Percentiles rank a stretch among this genome's conserved stretches.
These are phyloP conservation scores for Coniophora puteana DNA, from an alignment of 1,284 basidiomycete species.

Conservation along the genomic window DNA sequence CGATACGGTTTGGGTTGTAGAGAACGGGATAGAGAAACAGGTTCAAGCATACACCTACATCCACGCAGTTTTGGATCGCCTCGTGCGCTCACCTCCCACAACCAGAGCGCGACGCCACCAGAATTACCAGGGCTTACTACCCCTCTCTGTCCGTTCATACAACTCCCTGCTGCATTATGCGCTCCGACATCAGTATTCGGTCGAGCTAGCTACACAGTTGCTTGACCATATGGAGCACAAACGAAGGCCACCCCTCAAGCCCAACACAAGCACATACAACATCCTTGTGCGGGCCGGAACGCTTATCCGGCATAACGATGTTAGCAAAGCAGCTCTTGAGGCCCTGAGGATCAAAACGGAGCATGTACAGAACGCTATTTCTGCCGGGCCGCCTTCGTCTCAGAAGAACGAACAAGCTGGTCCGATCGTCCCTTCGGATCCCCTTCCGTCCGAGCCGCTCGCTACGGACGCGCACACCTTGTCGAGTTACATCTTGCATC, in stretches of 20 bases:
- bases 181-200: conserved; percentile 54
- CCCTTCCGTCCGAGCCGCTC: conserved; percentile 13
- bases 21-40: conserved; percentile 21
- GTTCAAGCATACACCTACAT: conserved; percentile 54
- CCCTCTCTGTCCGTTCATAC: conserved; percentile 44
- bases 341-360: conserved; percentile 25
- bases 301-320: conserved; percentile 43
- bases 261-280: conserved; percentile 50
- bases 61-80: conserved; percentile 47
- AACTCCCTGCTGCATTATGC: conserved; percentile 66
- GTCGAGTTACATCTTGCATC: conserved; percentile 48
- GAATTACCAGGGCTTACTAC: conserved; percentile 23
- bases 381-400: conserved; percentile 9
- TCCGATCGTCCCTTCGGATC: conserved; percentile 9
- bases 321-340: conserved; percentile 33
- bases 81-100: conserved; percentile 30
- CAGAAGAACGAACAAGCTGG: neutral
- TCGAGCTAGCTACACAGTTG: conserved; percentile 41
- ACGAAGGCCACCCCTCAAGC: conserved; percentile 36
- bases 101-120: conserved; percentile 8
- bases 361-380: conserved; percentile 21
- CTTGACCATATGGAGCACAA: conserved; percentile 50
- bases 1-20: conserved; percentile 41
- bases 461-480: conserved; percentile 41
- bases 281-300: conserved; percentile 54